Percentiles rank a stretch among this genome's conserved stretches.
These are phyloP conservation scores for Saccharomycodes ludwigii DNA, from an alignment of 805 yeast genomes.

Conservation along the genomic window DNA sequence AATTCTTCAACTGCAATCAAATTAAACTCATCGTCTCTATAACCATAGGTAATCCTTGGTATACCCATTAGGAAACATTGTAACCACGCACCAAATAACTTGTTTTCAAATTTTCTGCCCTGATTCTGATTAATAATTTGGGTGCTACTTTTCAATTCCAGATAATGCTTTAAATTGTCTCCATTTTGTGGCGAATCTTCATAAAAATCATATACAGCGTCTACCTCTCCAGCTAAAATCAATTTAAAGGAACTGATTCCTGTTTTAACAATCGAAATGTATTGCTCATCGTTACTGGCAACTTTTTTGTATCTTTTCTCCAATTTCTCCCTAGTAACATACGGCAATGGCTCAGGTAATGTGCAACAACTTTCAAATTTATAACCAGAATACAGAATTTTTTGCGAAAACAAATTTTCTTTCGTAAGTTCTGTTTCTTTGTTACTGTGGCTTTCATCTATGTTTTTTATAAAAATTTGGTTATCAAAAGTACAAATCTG, in stretches of 20 bases:
- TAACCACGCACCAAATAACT: conserved; percentile 78
- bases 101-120: conserved; percentile 57
- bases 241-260: conserved; percentile 67
- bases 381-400: conserved; percentile 56
- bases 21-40: conserved; percentile 60
- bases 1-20: conserved; percentile 62
- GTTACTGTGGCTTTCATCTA: conserved; percentile 27
- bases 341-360: conserved; percentile 62
- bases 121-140: conserved; percentile 43
- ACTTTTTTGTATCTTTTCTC: conserved; percentile 49
- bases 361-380: conserved; percentile 79
- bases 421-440: conserved; percentile 25
- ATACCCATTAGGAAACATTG: conserved; percentile 86
- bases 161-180: conserved; percentile 58
- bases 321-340: conserved; percentile 49
- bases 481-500: conserved; percentile 66
- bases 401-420: conserved; percentile 17
- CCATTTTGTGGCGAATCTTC: conserved; percentile 20
- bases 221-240: conserved; percentile 81
- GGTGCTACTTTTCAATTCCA: conserved; percentile 68
- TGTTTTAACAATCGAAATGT: conserved; percentile 66
- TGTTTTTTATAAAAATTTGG: conserved; percentile 49
- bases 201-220: conserved; percentile 75
- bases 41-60: conserved; percentile 72
- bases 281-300: conserved; percentile 68